phyloP scores from a whole-genome alignment of 306 rosid species.

The Lotus japonicus region DNA sequence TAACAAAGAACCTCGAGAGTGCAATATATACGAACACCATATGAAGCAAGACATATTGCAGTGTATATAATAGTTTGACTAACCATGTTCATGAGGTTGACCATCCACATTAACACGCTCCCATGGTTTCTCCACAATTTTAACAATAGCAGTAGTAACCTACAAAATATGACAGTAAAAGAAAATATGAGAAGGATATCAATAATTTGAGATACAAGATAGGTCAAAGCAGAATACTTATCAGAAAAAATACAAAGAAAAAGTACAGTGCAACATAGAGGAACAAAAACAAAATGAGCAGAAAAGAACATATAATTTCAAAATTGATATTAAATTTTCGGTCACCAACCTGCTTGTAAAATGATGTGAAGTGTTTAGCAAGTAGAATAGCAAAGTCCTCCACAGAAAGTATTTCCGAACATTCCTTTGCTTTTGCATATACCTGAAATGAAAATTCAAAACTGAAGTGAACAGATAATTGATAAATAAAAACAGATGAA shows the following conservation, averaged over 20 bases:
- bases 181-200: not conserved
- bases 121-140: constrained; percentile 93
- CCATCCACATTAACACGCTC: constrained; percentile 70
- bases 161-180: constrained; percentile 10
- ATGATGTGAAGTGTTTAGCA: constrained; percentile 77
- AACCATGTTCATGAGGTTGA: constrained; percentile 80
- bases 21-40: not conserved
- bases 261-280: not conserved
- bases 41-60: not conserved
- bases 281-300: not conserved
- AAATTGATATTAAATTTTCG: not conserved
- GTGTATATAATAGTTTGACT: constrained; percentile 26
- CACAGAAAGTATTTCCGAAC: constrained; percentile 53
- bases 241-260: not conserved
- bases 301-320: not conserved
- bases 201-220: not conserved
- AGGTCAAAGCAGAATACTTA: not conserved
- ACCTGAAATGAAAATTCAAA: constrained; percentile 44
- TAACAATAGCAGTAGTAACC: constrained; percentile 77
- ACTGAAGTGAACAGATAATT: not conserved
- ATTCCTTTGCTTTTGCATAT: constrained; percentile 87
- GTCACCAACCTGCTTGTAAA: constrained; percentile 59
- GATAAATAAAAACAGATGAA: not conserved
- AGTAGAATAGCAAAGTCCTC: constrained; percentile 85
- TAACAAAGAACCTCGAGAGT: not conserved